Evolutionary conservation across 345 rosid species (phyloP).

Genomic region (Linum lewisii): DNA sequence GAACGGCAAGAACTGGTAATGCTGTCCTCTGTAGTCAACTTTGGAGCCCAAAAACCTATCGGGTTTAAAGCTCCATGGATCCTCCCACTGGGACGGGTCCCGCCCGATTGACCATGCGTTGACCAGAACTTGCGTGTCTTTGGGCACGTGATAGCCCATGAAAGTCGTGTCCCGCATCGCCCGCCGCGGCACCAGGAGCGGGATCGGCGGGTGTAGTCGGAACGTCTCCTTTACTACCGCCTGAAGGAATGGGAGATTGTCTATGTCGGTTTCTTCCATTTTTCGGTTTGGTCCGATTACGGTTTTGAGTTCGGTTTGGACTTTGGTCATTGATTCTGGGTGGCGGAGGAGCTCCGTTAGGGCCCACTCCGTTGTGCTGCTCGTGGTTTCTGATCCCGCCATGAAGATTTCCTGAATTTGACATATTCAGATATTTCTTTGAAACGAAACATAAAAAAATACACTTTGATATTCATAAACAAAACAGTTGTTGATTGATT

Average conservation of each 20-base stretch:
- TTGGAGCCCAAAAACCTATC: slow-evolving; percentile 13
- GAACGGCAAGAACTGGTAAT: slow-evolving; percentile 13
- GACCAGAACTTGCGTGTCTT: slow-evolving; percentile 12
- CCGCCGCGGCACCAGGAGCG: slow-evolving; percentile 9
- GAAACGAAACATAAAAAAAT: background rate
- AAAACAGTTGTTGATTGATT: no score
- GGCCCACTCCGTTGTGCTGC: slow-evolving; percentile 13
- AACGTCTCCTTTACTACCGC: slow-evolving; percentile 10
- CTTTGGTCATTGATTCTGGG: slow-evolving; percentile 12
- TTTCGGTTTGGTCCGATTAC: slow-evolving; percentile 5
- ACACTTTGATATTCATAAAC: background rate
- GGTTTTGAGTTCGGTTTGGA: slow-evolving; percentile 12
- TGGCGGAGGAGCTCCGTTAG: slow-evolving; percentile 11
- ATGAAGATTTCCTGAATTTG: slow-evolving; percentile 12
- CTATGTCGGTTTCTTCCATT: slow-evolving; percentile 11
- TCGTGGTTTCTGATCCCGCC: slow-evolving; percentile 16
- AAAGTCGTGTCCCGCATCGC: slow-evolving; percentile 8
- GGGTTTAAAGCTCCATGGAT: slow-evolving; percentile 14
- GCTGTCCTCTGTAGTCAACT: slow-evolving; percentile 12
- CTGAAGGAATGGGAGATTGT: slow-evolving; percentile 8
- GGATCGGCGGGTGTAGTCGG: slow-evolving; percentile 5
- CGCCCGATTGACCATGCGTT: slow-evolving; percentile 18
- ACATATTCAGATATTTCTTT: no score
- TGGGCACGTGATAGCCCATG: slow-evolving; percentile 9
- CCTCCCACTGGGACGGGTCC: slow-evolving; percentile 15